Evolutionary conservation across 176 grass and related monocot species (phyloP).

Genomic region (Alopecurus myosuroides): DNA sequence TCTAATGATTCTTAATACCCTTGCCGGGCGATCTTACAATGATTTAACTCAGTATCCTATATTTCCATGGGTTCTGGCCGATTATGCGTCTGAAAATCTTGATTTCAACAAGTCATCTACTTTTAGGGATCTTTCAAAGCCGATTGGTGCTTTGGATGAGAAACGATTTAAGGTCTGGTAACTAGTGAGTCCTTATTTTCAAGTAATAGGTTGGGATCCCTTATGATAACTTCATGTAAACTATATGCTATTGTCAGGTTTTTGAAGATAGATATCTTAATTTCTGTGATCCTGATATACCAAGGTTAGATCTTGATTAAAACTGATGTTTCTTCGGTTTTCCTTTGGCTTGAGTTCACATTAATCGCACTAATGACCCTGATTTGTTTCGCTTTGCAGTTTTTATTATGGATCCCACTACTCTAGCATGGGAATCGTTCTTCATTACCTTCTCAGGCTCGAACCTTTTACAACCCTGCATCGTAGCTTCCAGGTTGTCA

Average conservation of each 20-base stretch:
- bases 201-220: background rate
- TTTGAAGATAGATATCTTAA: constrained; percentile 97
- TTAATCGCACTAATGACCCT: background rate
- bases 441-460: constrained; percentile 95
- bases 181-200: constrained; percentile 8
- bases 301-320: constrained; percentile 55
- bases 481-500: constrained; percentile 46
- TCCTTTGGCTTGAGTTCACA: background rate
- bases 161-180: constrained; percentile 82
- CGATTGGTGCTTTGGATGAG: constrained; percentile 82
- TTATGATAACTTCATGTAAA: constrained; percentile 31
- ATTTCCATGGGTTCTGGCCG: constrained; percentile 93
- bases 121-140: constrained; percentile 93
- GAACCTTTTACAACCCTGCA: constrained; percentile 55
- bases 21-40: constrained; percentile 92
- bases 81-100: constrained; percentile 90
- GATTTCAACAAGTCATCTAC: constrained; percentile 93
- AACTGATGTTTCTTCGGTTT: background rate
- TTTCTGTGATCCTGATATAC: constrained; percentile 97
- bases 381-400: constrained; percentile 38
- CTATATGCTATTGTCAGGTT: constrained; percentile 45
- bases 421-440: constrained; percentile 99
- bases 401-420: constrained; percentile 99
- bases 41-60: constrained; percentile 96
- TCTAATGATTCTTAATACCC: constrained; percentile 92